Evolutionary conservation across 2,329 filamentous ascomycete genomes (phyloP).

Genomic region (Akanthomyces uredinophilus): DNA sequence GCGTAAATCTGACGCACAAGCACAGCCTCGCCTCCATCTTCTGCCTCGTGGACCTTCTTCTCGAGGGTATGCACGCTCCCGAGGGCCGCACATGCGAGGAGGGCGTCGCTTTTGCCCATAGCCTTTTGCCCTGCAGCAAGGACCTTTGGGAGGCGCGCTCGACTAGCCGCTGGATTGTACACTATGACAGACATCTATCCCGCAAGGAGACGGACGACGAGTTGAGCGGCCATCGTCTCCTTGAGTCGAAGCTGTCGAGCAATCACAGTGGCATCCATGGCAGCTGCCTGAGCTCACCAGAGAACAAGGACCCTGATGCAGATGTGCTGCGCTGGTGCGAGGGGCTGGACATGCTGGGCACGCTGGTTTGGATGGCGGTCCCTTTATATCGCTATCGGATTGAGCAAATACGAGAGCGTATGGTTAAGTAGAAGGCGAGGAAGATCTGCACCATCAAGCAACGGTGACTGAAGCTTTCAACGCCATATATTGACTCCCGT

Average conservation of each 20-base stretch:
- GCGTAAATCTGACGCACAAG: neutral
- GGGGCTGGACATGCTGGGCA: neutral
- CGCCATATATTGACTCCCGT: too few relatives aligned
- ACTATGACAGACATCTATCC: neutral
- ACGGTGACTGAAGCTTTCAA: too few relatives aligned
- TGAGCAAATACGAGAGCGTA: neutral
- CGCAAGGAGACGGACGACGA: neutral
- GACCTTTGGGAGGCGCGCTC: constrained; percentile 10
- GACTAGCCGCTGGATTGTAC: neutral
- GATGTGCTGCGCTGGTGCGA: neutral
- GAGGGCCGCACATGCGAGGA: neutral
- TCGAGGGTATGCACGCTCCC: constrained; percentile 4
- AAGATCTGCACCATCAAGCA: too few relatives aligned
- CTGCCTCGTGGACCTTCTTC: constrained; percentile 6
- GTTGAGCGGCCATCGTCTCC: neutral
- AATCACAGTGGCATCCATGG: neutral
- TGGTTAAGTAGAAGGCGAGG: neutral
- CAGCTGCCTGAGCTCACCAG: neutral
- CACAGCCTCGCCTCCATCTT: neutral
- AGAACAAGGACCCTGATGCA: neutral
- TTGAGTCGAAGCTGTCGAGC: neutral
- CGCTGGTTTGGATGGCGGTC: neutral
- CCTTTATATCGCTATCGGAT: neutral
- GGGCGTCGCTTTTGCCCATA: neutral
- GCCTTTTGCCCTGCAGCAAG: neutral